Conservation (phyloP, 805 yeast genomes). For the Candida mattraensis region DNA sequence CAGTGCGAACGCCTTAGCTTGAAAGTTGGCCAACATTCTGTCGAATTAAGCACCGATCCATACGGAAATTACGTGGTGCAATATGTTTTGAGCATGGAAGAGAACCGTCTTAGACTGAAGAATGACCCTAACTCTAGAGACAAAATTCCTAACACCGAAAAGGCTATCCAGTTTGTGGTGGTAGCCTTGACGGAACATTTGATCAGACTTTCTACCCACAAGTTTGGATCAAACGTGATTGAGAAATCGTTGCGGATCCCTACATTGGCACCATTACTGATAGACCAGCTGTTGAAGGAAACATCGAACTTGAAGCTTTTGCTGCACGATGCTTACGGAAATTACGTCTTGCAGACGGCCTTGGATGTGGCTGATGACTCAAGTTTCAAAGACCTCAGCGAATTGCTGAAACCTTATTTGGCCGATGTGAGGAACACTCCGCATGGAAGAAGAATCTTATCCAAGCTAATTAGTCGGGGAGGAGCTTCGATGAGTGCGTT, state of each 20-base stretch:
- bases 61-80: slow-evolving; percentile 97
- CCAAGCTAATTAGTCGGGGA: slow-evolving; percentile 46
- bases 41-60: slow-evolving; percentile 79
- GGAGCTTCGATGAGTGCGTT: slow-evolving; percentile 23
- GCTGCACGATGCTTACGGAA: slow-evolving; percentile 59
- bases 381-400: slow-evolving; percentile 56
- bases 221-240: slow-evolving; percentile 60
- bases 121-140: slow-evolving; percentile 25
- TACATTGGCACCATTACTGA: slow-evolving; percentile 44
- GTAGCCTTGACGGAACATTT: slow-evolving; percentile 30
- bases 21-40: slow-evolving; percentile 67
- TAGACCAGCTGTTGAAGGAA: slow-evolving; percentile 41
- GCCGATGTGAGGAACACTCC: slow-evolving; percentile 85
- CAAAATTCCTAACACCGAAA: slow-evolving; percentile 31
- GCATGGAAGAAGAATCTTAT: slow-evolving; percentile 90
- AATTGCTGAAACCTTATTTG: slow-evolving; percentile 67
- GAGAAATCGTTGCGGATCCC: slow-evolving; percentile 54
- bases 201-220: slow-evolving; percentile 51
- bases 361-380: slow-evolving; percentile 53
- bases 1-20: slow-evolving; percentile 70
- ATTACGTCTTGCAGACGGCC: slow-evolving; percentile 58
- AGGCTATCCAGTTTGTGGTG: slow-evolving; percentile 31
- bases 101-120: slow-evolving; percentile 32
- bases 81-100: slow-evolving; percentile 61
- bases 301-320: slow-evolving; percentile 38